phyloP scores from a whole-genome alignment of 208 protist genomes.

The Chromosphaera perkinsii region DNA sequence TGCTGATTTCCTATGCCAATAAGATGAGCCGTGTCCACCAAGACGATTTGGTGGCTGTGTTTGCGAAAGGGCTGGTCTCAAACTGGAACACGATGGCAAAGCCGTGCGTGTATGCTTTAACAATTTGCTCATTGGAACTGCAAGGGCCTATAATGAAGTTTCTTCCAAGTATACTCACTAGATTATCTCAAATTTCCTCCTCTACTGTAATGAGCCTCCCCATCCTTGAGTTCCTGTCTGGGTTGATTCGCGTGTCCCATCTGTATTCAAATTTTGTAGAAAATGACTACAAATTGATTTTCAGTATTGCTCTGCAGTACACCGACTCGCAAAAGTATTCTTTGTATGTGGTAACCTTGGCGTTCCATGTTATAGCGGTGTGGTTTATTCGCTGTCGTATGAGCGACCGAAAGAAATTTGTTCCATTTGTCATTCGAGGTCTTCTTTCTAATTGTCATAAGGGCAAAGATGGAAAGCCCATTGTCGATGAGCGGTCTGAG shows the following conservation, averaged over 20 bases:
- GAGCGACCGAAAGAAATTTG: constrained; percentile 25
- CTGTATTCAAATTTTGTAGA: constrained; percentile 22
- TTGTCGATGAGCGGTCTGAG: constrained; percentile 11
- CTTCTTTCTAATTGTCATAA: neutral
- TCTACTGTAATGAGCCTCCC: neutral
- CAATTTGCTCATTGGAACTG: constrained; percentile 8
- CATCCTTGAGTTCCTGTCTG: constrained; percentile 27
- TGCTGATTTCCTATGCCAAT: too few relatives aligned
- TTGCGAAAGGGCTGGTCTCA: constrained; percentile 8
- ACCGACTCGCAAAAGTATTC: neutral
- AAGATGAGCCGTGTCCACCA: too few relatives aligned
- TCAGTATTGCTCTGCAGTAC: constrained; percentile 7
- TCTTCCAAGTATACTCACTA: constrained; percentile 7
- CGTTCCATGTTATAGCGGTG: constrained; percentile 23
- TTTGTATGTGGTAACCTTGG: constrained; percentile 5
- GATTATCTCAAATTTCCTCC: neutral
- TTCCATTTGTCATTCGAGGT: neutral
- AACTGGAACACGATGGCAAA: constrained; percentile 8
- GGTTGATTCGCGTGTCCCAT: constrained; percentile 7
- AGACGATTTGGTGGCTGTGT: constrained; percentile 10
- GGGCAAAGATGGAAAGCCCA: neutral
- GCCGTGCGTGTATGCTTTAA: constrained; percentile 15
- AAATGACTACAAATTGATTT: constrained; percentile 25
- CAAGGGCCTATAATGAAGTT: constrained; percentile 12
- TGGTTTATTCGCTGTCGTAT: constrained; percentile 33